Evolutionary conservation across 2,329 filamentous ascomycete genomes (phyloP).

Genomic region (Epichloe gansuensis): DNA sequence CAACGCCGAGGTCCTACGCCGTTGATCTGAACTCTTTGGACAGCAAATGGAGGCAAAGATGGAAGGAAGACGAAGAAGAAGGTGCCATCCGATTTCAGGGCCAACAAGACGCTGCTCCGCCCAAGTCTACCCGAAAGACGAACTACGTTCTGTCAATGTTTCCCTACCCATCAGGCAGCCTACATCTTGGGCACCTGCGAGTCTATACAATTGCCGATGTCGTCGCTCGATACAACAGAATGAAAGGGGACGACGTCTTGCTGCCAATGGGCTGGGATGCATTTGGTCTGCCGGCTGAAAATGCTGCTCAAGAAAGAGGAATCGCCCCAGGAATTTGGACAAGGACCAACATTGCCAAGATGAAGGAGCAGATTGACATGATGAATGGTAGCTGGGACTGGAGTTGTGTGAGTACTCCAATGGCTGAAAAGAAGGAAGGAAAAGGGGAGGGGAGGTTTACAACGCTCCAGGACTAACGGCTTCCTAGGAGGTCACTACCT

Average conservation of each 20-base stretch:
- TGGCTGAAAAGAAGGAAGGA: not conserved
- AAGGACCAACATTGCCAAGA: constrained; percentile 62
- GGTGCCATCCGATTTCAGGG: constrained; percentile 7
- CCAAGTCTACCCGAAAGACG: constrained; percentile 17
- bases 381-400: constrained; percentile 83
- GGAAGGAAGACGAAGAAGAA: constrained; percentile 21
- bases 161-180: constrained; percentile 75
- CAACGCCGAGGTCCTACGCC: constrained; percentile 23
- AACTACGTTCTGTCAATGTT: constrained; percentile 83
- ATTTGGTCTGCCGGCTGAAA: constrained; percentile 82
- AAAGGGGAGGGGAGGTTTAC: not conserved
- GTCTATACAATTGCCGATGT: constrained; percentile 89
- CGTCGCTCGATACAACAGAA: constrained; percentile 60
- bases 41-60: constrained; percentile 39
- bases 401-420: constrained; percentile 51
- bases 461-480: not conserved
- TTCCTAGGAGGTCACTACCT: constrained; percentile 69
- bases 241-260: constrained; percentile 64
- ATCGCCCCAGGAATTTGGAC: constrained; percentile 73
- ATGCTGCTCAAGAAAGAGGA: constrained; percentile 75
- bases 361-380: constrained; percentile 67
- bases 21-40: constrained; percentile 35
- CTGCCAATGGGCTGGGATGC: constrained; percentile 95
- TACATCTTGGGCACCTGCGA: constrained; percentile 78
- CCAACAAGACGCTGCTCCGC: constrained; percentile 11